Base-by-base conservation (phyloP, 2,329 filamentous ascomycete species). In the Aurifilum marmelostoma region DNA sequence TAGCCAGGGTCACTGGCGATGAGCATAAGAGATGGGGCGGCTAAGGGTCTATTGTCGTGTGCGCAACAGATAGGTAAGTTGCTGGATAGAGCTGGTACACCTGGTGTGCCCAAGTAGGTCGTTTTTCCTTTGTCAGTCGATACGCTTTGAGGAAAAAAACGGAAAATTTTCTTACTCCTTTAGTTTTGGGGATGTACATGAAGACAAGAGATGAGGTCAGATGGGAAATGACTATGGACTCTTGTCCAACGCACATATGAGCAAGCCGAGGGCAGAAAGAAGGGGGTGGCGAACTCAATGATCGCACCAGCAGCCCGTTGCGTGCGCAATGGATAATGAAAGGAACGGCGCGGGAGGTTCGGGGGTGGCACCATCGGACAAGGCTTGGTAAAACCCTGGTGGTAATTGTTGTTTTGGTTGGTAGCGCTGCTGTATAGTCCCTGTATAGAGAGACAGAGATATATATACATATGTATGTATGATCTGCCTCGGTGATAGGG, bases 1-100 rank as follows among this genome's bases (percentile, higher is more conserved):
- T 60, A 97, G 93, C 75, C 92, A 97, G 80, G 95, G 94, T n/a
- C 93, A 93, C 76, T 97, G 94, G 94, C 87, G 88, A 76, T 91
- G 80, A 86, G 18, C 32, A 14, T 21, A 63, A 14, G 18, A 47
- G n/a, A n/a, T n/a, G n/a, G n/a, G n/a, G n/a, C 29, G 24, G 37
- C 24, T 21, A 58, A 41, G 66, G 47, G 34, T 34, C 34, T 34
- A 12, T 43, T 16, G 16, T n/a, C n/a, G n/a, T n/a, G n/a, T n/a
- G n/a, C n/a, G n/a, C n/a, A n/a, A n/a, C n/a, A n/a, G n/a, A n/a
- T n/a, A 34, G 34, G 34, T 34, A 34, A 34, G n/a, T 3, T 27
- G n/a, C 18, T 41, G 50, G 43, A n/a, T n/a, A n/a, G n/a, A 16
- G 43, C 43, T 47, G 43, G 21, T 47, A n/a, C 21, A 47, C 43